These are phyloP conservation scores for Aquanectria penicillioides DNA, from an alignment of 2,329 filamentous ascomycete species.

Conservation along the genomic window DNA sequence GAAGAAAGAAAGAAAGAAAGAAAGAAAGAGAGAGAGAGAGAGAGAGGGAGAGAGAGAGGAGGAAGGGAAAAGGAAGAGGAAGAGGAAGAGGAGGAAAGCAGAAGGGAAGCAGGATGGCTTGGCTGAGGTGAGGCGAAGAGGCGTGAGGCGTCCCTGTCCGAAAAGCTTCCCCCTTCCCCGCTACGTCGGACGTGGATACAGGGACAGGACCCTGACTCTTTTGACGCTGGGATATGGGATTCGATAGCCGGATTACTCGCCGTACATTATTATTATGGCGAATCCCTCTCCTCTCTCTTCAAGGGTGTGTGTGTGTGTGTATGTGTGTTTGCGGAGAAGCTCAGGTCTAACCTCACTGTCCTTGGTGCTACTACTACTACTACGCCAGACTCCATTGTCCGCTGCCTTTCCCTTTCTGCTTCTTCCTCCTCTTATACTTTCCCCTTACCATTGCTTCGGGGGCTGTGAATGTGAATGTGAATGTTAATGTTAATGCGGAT, in stretches of 20 bases:
- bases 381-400: too few species aligned
- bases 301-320: background rate
- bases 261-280: background rate
- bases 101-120: too few species aligned
- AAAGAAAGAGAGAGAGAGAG: background rate
- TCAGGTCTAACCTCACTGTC: too few species aligned
- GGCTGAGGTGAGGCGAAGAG: slow-evolving; percentile 22
- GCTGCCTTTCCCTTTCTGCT: too few species aligned
- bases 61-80: background rate
- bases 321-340: too few species aligned
- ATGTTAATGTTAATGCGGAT: too few species aligned
- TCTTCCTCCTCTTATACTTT: too few species aligned
- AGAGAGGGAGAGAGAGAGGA: background rate
- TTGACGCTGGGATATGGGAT: background rate
- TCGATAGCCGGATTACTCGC: background rate
- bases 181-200: slow-evolving; percentile 10
- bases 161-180: slow-evolving; percentile 23
- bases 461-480: too few species aligned
- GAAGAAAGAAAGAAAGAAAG: background rate
- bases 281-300: background rate
- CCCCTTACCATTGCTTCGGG: too few species aligned
- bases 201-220: slow-evolving; percentile 6
- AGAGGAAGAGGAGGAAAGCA: background rate
- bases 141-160: slow-evolving; percentile 8
- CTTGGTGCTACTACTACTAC: too few species aligned